Evolutionary conservation across 2,329 filamentous ascomycete genomes (phyloP).

Genomic region (Ilyonectria robusta): DNA sequence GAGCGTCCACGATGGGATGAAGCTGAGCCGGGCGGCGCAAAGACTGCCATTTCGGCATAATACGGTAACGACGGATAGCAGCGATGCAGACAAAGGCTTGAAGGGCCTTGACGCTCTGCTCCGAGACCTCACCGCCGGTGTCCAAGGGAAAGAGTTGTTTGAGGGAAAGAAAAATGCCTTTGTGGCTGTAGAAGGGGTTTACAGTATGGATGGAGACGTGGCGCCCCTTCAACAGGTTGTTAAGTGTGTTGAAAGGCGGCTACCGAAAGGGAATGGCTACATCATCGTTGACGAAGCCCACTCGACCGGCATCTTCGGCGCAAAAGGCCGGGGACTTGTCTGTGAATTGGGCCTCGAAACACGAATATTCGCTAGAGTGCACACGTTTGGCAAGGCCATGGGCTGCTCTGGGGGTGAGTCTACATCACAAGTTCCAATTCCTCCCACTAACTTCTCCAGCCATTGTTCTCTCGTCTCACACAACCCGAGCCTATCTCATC

Average conservation of each 20-base stretch:
- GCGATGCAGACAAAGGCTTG: background rate
- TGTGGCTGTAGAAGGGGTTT: slow-evolving; percentile 78
- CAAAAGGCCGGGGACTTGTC: slow-evolving; percentile 70
- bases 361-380: slow-evolving; percentile 69
- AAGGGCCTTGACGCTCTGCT: slow-evolving; percentile 49
- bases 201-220: slow-evolving; percentile 88
- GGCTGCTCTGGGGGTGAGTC: slow-evolving; percentile 77
- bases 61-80: slow-evolving; percentile 1
- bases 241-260: slow-evolving; percentile 65
- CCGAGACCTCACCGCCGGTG: slow-evolving; percentile 50
- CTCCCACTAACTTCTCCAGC: slow-evolving; percentile 36
- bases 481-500: slow-evolving; percentile 75
- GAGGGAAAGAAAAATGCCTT: slow-evolving; percentile 69
- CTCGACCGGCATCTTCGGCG: slow-evolving; percentile 72
- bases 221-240: slow-evolving; percentile 75
- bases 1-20: slow-evolving; percentile 84
- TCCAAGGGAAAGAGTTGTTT: slow-evolving; percentile 49
- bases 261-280: slow-evolving; percentile 72
- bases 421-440: rapidly evolving
- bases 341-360: slow-evolving; percentile 68
- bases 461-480: slow-evolving; percentile 73
- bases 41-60: slow-evolving; percentile 72
- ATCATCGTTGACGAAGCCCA: slow-evolving; percentile 80
- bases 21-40: slow-evolving; percentile 68
- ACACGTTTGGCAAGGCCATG: slow-evolving; percentile 79